phyloP scores from a whole-genome alignment of 1,139 yeast species.

The Suhomyces coccinellae region DNA sequence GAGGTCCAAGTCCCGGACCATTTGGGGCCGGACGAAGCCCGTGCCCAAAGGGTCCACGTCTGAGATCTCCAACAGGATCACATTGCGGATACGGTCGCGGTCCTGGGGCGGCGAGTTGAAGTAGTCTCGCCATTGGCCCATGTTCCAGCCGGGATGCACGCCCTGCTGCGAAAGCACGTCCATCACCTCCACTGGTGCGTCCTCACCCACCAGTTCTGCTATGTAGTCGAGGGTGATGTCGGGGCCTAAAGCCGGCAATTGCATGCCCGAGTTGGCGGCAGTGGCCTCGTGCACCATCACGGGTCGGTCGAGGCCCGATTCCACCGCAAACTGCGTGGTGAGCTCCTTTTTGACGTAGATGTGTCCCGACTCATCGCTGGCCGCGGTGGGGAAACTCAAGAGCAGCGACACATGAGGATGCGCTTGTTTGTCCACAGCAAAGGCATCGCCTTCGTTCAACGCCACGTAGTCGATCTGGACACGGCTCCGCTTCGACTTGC shows the following conservation, averaged over 20 bases:
- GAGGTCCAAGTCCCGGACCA: constrained; percentile 68
- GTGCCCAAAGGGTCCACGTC: constrained; percentile 51
- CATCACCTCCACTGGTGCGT: constrained; percentile 76
- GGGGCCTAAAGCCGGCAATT: constrained; percentile 34
- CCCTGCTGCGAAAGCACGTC: constrained; percentile 83
- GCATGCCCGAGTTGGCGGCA: constrained; percentile 35
- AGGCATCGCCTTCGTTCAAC: constrained; percentile 69
- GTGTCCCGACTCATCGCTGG: constrained; percentile 12
- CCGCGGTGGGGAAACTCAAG: constrained; percentile 22
- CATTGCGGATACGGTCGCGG: constrained; percentile 73
- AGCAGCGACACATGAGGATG: constrained; percentile 62
- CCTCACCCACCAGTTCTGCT: constrained; percentile 61
- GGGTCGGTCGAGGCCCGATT: constrained; percentile 27
- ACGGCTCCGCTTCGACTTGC: constrained; percentile 58
- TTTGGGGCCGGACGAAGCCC: constrained; percentile 57
- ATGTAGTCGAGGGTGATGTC: constrained; percentile 57
- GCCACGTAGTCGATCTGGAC: constrained; percentile 74
- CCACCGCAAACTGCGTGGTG: constrained; percentile 36
- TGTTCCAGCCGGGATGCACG: constrained; percentile 61
- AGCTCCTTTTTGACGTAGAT: constrained; percentile 19
- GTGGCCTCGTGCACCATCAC: constrained; percentile 35
- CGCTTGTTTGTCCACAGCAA: constrained; percentile 53
- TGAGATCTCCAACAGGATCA: constrained; percentile 78
- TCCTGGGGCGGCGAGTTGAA: constrained; percentile 46
- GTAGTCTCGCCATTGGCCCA: constrained; percentile 75